Evolutionary conservation across 2,329 filamentous ascomycete species (phyloP), one percentile per base, ranked within the genome.

Genomic region (Trichoderma brevicompactum): DNA sequence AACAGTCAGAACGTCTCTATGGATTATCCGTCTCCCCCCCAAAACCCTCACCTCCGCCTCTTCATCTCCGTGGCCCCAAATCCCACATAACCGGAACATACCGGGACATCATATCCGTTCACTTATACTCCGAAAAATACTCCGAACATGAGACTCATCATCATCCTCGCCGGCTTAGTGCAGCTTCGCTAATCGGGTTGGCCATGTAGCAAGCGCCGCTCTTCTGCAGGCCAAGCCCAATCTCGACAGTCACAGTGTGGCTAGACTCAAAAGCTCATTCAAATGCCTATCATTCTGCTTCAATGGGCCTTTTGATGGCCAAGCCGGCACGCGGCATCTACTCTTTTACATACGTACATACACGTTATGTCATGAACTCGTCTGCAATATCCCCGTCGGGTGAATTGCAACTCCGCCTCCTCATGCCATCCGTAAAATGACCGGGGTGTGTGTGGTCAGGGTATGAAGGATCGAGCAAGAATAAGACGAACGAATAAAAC

Each of bases 351-450:
- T 49, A 60, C 44, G 28, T 41, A 17, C 56, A 23, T 19, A 50
- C 32, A 46, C 28, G 41, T 46, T 5, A 60, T 49, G 6, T 41
- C 44, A 19, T 60, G 15, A 50, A 50, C 34, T 60, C 56, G 46
- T 50, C 44, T 49, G 56, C 36, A 41, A 50, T 28, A 32, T 49
- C 56, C 56, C 56, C 56, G 56, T 60, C 56, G 56, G 56, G 44
- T 60, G 6, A 34, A 60, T 50, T 32, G 43, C 56, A 36, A 13
- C 38, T 58, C 15, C 54, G 41, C 23, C 34, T 60, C 56, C n/a
- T 60, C 44, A 41, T 41, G 52, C 52, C 38, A 54, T 54, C 52
- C 52, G 19, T 50, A 34, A 60, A 43, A 12, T 32, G 44, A 41
- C 34, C 34, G 17, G 56, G 56, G 32, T n/a, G 13, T 50, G 36